Evolutionary conservation across 164 flowering plant species (phyloP).

Genomic region (Aristolochia californica): DNA sequence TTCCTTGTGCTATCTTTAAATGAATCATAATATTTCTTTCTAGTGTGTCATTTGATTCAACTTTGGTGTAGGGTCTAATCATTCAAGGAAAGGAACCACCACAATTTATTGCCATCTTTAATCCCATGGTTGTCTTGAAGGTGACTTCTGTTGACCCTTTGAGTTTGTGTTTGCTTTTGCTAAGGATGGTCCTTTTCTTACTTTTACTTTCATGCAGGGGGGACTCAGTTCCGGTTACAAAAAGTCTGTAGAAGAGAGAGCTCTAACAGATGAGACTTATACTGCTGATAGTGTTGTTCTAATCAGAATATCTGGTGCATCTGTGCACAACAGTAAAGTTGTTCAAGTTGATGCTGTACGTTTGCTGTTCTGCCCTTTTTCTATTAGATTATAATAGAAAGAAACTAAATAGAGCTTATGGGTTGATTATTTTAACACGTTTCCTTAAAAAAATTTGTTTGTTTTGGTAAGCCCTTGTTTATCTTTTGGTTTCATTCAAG

Average conservation of each 20-base stretch:
- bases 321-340: slow-evolving; percentile 71
- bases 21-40: neutral
- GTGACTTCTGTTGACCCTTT: slow-evolving; percentile 24
- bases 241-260: slow-evolving; percentile 60
- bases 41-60: slow-evolving; percentile 1
- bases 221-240: slow-evolving; percentile 93
- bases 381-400: neutral
- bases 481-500: too few species aligned
- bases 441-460: too few species aligned
- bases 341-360: slow-evolving; percentile 91
- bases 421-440: too few species aligned
- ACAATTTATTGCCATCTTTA: slow-evolving; percentile 87
- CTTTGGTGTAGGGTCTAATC: slow-evolving; percentile 59
- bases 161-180: neutral
- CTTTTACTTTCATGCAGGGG: slow-evolving; percentile 45
- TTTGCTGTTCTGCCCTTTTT: slow-evolving; percentile 1
- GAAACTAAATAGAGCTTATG: too few species aligned
- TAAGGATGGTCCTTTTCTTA: neutral
- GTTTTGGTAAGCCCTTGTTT: too few species aligned
- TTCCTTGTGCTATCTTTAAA: slow-evolving; percentile 8
- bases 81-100: slow-evolving; percentile 94
- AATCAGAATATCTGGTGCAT: slow-evolving; percentile 66
- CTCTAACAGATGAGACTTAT: slow-evolving; percentile 74
- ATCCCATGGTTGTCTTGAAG: slow-evolving; percentile 93
- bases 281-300: slow-evolving; percentile 74